A percentile compares a stretch with the other conserved stretches of the same genome.
Evolutionary conservation across 2,329 filamentous ascomycete species (phyloP).

Genomic region (Zasmidium angulare): DNA sequence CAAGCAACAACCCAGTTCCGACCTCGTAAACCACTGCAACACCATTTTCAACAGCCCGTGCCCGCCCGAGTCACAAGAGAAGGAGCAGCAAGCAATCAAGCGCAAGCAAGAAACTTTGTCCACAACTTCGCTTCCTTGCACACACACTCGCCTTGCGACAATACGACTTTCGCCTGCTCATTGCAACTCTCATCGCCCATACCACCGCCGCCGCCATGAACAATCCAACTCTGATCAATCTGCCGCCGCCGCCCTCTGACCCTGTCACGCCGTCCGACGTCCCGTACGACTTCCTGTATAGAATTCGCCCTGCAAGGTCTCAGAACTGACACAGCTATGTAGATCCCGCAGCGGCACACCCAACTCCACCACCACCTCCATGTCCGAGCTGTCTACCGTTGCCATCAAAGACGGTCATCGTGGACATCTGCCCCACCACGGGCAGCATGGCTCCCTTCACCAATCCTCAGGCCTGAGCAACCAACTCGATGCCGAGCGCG

Average conservation of each 20-base stretch:
- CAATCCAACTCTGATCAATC: constrained; percentile 72
- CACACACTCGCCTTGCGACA: neutral
- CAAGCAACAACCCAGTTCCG: neutral
- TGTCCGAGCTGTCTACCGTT: constrained; percentile 87
- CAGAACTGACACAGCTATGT: neutral
- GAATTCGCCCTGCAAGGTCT: neutral
- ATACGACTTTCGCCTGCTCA: neutral
- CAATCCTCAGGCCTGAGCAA: constrained; percentile 53
- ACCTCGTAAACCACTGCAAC: neutral
- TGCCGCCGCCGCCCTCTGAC: constrained; percentile 78
- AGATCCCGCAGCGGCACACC: constrained; percentile 71
- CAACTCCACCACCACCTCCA: constrained; percentile 86
- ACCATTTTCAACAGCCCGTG: neutral
- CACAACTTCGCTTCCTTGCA: neutral
- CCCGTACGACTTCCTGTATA: constrained; percentile 59
- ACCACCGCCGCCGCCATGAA: constrained; percentile 29
- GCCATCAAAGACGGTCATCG: constrained; percentile 96
- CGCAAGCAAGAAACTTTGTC: neutral
- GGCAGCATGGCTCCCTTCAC: constrained; percentile 48
- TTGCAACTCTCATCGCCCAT: neutral
- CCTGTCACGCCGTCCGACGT: constrained; percentile 85
- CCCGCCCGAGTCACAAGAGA: neutral
- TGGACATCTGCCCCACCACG: constrained; percentile 64
- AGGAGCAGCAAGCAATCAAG: neutral
- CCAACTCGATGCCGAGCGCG: constrained; percentile 49